Base-by-base conservation (phyloP, 768 basidiomycete genomes). In the Pleurotus tuoliensis region DNA sequence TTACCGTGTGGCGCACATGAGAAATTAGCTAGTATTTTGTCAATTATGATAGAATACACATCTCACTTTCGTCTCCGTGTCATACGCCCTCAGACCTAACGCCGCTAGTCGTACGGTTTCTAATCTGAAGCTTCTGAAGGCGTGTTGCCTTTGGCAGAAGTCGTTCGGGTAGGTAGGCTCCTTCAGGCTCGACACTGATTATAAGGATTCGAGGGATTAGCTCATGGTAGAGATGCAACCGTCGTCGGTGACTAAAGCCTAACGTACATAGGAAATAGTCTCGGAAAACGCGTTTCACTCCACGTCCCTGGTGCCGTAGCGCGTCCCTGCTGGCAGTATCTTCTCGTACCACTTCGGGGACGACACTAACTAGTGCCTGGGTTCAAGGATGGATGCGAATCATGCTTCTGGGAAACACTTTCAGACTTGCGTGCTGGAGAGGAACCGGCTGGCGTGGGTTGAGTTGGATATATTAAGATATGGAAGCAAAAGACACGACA, bases 291-390 rank as follows among this genome's bases (percentile, higher is more conserved):
- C 97, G 81, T 54, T 86, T 84, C 50, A 98, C 92, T 37, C 83
- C 81, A 61, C 98, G 97, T 68, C 98, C 95, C 0, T 88, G 86
- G 70, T 97, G 89, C 60, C 95, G 82, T 45, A 97, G 77, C 1
- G 95, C 95, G 71, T 98, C 95, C 43, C 97, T 79, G 60, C 86
- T 92, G 66, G 98, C 90, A 2, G 86, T 89, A 67, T 99, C 97
- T 56, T 85, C 86, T 30, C 95, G 79, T 18, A 94, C 82, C 38
- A 81, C 78, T 15, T 79, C 70, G 46, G 81, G 71, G 63, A 91
- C 82, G 18, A 90, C 86, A 46, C 75, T 78, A 34, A 89, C 82
- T 24, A 24, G 24, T 54, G 70, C 72, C 63, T 83, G 78, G 18
- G 87, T 87, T 18, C 63, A 67, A 0, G 82, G 76, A 61, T 84